These are phyloP conservation scores for Chytriomyces sp. DNA, from an alignment of 192 early-diverging fungal species.

Conservation along the genomic window DNA sequence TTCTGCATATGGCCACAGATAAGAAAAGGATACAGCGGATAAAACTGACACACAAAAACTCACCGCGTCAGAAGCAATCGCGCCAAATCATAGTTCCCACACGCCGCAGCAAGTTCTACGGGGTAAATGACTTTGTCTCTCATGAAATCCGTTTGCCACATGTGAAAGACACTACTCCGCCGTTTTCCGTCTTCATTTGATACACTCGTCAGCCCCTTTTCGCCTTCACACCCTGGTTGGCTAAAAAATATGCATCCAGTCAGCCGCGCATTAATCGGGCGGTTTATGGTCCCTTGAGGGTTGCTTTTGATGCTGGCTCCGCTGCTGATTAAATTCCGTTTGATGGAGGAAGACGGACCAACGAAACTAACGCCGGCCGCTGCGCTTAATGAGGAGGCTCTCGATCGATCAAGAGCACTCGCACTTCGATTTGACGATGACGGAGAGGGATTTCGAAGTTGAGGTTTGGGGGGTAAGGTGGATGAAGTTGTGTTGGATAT, in stretches of 20 bases:
- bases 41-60: not conserved
- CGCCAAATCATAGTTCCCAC: constrained; percentile 44
- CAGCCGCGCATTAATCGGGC: not conserved
- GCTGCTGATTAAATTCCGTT: not conserved
- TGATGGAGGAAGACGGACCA: constrained; percentile 11
- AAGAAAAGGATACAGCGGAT: constrained; percentile 2
- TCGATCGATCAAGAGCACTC: not conserved
- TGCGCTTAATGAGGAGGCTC: constrained; percentile 23
- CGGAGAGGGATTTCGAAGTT: not conserved
- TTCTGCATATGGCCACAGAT: constrained; percentile 31
- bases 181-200: not conserved
- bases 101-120: constrained; percentile 48
- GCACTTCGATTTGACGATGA: not conserved
- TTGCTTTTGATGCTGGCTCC: not conserved
- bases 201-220: constrained; percentile 18
- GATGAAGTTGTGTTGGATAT: too few relatives aligned
- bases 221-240: constrained; percentile 16
- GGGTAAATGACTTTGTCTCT: constrained; percentile 45
- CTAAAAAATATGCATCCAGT: constrained; percentile 24
- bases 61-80: constrained; percentile 38
- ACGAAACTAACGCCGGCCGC: constrained; percentile 5
- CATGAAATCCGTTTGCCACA: constrained; percentile 39
- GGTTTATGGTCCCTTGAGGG: not conserved
- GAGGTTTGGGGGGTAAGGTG: not conserved
- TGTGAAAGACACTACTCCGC: constrained; percentile 36